Percentiles rank a stretch among this genome's conserved stretches.
Conservation (phyloP, 1,284 basidiomycete genomes). For the Exsudoporus floridanus region DNA sequence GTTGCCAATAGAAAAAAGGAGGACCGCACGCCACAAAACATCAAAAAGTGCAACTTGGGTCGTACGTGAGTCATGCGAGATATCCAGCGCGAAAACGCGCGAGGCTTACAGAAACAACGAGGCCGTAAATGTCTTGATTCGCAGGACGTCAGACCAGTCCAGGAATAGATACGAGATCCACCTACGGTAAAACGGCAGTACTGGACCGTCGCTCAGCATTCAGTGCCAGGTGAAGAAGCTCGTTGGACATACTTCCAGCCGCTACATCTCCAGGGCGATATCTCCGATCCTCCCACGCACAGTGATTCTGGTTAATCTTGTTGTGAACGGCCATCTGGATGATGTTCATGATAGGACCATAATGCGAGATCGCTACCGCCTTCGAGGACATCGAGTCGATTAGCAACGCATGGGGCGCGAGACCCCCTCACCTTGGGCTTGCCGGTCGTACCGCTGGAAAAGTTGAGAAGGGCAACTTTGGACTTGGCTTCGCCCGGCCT, state of each 20-base stretch:
- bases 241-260: slow-evolving; percentile 44
- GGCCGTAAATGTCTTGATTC: slow-evolving; percentile 65
- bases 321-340: slow-evolving; percentile 53
- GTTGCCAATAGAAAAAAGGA: not conserved
- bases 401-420: not conserved
- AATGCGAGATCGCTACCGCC: slow-evolving; percentile 68
- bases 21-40: slow-evolving; percentile 52
- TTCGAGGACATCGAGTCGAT: slow-evolving; percentile 19
- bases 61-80: slow-evolving; percentile 10
- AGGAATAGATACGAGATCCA: slow-evolving; percentile 1
- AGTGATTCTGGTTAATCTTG: slow-evolving; percentile 42
- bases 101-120: slow-evolving; percentile 55
- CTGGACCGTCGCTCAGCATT: slow-evolving; percentile 26
- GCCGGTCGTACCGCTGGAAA: slow-evolving; percentile 72
- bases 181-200: slow-evolving; percentile 40
- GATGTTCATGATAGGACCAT: slow-evolving; percentile 56
- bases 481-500: slow-evolving; percentile 62
- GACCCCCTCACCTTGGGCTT: slow-evolving; percentile 51
- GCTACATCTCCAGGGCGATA: slow-evolving; percentile 57
- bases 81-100: not conserved
- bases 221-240: slow-evolving; percentile 3
- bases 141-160: slow-evolving; percentile 14
- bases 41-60: slow-evolving; percentile 51
- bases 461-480: slow-evolving; percentile 72
- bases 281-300: slow-evolving; percentile 38